These are phyloP conservation scores for Phytophthora chlamydospora DNA, from an alignment of 352 stramenopile genomes.

Conservation along the genomic window DNA sequence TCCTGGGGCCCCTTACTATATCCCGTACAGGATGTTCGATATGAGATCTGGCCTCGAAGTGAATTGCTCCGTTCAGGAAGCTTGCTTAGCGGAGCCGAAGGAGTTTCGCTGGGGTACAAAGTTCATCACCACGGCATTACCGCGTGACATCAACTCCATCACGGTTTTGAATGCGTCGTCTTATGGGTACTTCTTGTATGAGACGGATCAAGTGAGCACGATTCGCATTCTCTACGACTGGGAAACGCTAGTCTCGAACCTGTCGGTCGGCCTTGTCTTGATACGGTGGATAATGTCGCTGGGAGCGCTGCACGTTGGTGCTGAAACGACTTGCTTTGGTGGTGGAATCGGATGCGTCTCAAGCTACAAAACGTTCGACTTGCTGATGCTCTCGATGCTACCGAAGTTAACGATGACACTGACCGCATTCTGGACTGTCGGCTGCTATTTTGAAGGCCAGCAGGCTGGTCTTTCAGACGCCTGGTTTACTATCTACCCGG, in stretches of 20 bases:
- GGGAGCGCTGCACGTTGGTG: background rate
- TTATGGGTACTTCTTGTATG: conserved; percentile 37
- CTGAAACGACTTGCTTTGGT: background rate
- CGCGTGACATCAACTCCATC: conserved; percentile 18
- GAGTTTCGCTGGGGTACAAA: conserved; percentile 14
- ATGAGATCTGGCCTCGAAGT: conserved; percentile 22
- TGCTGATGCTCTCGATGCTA: background rate
- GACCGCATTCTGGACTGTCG: background rate
- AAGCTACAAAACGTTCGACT: background rate
- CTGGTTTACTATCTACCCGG: conserved; percentile 11
- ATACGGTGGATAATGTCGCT: background rate
- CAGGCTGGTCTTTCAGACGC: background rate
- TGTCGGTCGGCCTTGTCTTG: conserved; percentile 28
- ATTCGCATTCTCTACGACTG: conserved; percentile 35
- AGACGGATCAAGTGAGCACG: background rate
- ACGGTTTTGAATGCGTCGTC: conserved; percentile 25
- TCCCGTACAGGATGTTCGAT: conserved; percentile 28
- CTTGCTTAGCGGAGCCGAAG: conserved; percentile 9
- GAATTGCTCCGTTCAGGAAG: conserved; percentile 15
- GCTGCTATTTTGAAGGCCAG: conserved; percentile 4
- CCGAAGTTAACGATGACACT: background rate
- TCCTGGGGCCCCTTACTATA: conserved; percentile 17
- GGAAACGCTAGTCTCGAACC: conserved; percentile 39
- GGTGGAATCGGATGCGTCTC: background rate
- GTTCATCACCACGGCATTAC: conserved; percentile 8